Base-by-base conservation (phyloP, 1,284 basidiomycete species). In the Lignosus rhinocerotis region DNA sequence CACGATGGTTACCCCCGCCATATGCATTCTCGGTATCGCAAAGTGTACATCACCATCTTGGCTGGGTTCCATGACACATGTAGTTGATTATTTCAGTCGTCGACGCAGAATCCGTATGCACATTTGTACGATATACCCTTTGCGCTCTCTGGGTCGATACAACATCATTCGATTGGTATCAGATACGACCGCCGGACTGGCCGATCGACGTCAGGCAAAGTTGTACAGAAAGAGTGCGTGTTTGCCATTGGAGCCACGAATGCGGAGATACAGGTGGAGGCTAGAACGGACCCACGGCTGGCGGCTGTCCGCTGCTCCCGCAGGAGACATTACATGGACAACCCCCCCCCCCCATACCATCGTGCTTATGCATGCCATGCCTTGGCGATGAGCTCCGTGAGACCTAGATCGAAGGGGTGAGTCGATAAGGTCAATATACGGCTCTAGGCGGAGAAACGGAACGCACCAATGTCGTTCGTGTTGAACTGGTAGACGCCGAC, bases 401-500 rank as follows among this genome's bases (percentile, higher is more conserved):
- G 63, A 52, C 71, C 71, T 73, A 58, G 7, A 19, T 2, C 25
- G 25, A 25, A 25, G 25, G 45, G 2, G 11, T n/a, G 33, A 46
- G 39, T 34, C n/a, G 41, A 17, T 16, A 6, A 38, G 25, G 43
- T 11, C 12, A 8, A 17, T 12, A 33, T 17, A 10, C 51, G 36
- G 45, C 43, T 45, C 51, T 60, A 62, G 53, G 52, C 61, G 43
- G 53, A 7, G 21, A 14, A 19, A 50, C 21, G 44, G 16, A 2
- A 78, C 87, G 65, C 64, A 94, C 96, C 96, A 69, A 98, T 88
- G 71, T 98, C 96, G 73, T 96, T 93, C 44, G 95, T 97, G 80
- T 97, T 96, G 81, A 97, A 97, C 75, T 96, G 91, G 78, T 98
- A 99, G 6, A 98, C 82, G 42, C 97, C 96, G 65, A 93, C 88